Base-by-base conservation (phyloP, 108 stramenopile genomes). In the Aurantiochytrium sp. region DNA sequence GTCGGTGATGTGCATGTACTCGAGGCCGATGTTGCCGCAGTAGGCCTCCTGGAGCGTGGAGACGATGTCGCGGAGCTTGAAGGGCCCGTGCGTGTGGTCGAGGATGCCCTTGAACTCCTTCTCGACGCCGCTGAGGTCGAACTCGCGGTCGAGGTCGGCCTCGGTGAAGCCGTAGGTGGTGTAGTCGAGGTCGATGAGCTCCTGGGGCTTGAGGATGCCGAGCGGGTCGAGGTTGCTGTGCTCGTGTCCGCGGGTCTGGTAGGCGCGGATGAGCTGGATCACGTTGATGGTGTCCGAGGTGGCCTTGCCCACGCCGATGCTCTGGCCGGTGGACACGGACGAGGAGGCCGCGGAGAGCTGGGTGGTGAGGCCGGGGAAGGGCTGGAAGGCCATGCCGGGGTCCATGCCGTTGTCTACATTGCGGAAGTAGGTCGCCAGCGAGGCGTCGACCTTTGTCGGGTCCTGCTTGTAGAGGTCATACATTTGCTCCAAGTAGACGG, bases 1-100 rank as follows among this genome's bases (percentile, higher is more conserved):
- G 88, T 94, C 91, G 6, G 91, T 91, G 86, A 99, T 98, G 92
- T 99, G 99, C 97, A 98, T 98, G 90, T 98, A 98, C 92, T 99
- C 97, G 65, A 98, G 96, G 34, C 95, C 99, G 21, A 98, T 73
- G 8, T 97, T 96, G 22, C 95, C 92, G 89, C 99, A 99, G 89
- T 99, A 99, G 8, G 97, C 97, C 89, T 95, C 92, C 85, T 94
- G 88, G 37, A 99, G 92, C 42, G 94, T 87, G 17, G 93, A 91
- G 15, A 96, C 37, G 55, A 99, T 95, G 86, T 93, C 91, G 19
- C 97, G 93, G 22, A 99, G 90, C 3, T 97, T 98, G 37, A 96
- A 93, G 87, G 94, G 94, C 3, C 93, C 92, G 52, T 55, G 42
- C 1, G 27, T 6, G 86, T n/a, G n/a, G n/a, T 50, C 97, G 81